Evolutionary conservation across 495 filamentous ascomycete species (phyloP), one percentile per base, ranked within the genome.

Genomic region (Aspergillus nanangensis): DNA sequence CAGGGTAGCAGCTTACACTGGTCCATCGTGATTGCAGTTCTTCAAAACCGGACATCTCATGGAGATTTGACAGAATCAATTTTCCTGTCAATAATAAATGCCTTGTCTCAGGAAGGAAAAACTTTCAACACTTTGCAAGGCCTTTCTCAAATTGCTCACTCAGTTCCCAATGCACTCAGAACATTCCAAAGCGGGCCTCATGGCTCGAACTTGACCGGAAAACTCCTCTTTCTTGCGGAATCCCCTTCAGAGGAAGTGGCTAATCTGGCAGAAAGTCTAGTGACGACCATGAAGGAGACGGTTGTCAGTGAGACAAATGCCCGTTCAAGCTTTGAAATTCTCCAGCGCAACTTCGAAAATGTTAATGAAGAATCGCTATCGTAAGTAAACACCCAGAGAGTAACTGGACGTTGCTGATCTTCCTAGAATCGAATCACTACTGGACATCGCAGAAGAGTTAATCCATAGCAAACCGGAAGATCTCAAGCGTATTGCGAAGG

Each of bases 151-250:
- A 61, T 77, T 14, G 61, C 62, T 15, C 59, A 51, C 14, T 53
- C 63, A 14, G 63, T 63, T 19, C 71, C 73, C 0, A 49, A 53
- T 14, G 60, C 63, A 10, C 44, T 72, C 7, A 51, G 54, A 10
- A 56, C 54, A 5, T 76, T 78, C 33, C 66, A 72, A 23, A 57
- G 55, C 24, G 72, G 74, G 2, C 35, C 58, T 8, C 43, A 75
- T 48, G 81, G 80, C 13, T 72, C 76, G 3, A 69, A 70, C 33
- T 47, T 87, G 37, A 62, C 81, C 13, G 75, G 71, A 20, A 75
- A 70, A 34, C 53, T 88, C 8, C 58, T 87, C 0, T 74, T 72
- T 38, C 62, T 86, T 7, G 63, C 76, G 15, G 80, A 86, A 41
- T 78, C 76, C 8, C 43, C 71, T 5, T 66, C 74, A 21, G 78